phyloP scores from a whole-genome alignment of 305 asterid species.

The Solanum aculeatissimum region DNA sequence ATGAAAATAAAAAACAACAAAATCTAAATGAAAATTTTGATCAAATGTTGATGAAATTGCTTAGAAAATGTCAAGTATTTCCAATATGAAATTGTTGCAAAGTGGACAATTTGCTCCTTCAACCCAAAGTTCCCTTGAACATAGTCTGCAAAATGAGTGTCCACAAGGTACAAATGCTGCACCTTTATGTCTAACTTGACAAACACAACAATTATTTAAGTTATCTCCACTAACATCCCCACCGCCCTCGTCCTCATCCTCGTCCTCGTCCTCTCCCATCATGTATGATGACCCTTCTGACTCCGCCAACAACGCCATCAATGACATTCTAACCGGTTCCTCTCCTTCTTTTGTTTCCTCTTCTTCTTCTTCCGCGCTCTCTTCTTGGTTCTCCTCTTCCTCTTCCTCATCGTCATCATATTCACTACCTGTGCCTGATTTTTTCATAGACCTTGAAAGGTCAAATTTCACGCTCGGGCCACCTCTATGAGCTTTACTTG shows the following conservation, averaged over 20 bases:
- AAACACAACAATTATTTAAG: constrained; percentile 23
- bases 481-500: neutral
- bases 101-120: constrained; percentile 35
- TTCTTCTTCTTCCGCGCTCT: neutral
- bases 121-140: constrained; percentile 36
- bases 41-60: neutral
- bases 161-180: constrained; percentile 41
- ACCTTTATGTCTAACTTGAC: constrained; percentile 34
- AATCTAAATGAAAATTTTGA: neutral
- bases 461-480: neutral
- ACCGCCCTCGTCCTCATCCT: constrained; percentile 6
- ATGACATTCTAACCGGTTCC: constrained; percentile 28
- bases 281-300: constrained; percentile 20
- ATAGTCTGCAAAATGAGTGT: constrained; percentile 32
- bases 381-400: neutral
- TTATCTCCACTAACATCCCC: neutral
- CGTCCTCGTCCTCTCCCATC: constrained; percentile 13
- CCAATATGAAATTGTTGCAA: constrained; percentile 35
- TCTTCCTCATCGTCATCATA: neutral
- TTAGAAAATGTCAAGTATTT: constrained; percentile 35
- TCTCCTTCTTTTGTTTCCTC: neutral
- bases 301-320: constrained; percentile 32
- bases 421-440: neutral
- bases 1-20: neutral
- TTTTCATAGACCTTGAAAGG: neutral